These are phyloP conservation scores for Leishmania lainsoni DNA, from an alignment of 208 protist genomes.

Conservation along the genomic window DNA sequence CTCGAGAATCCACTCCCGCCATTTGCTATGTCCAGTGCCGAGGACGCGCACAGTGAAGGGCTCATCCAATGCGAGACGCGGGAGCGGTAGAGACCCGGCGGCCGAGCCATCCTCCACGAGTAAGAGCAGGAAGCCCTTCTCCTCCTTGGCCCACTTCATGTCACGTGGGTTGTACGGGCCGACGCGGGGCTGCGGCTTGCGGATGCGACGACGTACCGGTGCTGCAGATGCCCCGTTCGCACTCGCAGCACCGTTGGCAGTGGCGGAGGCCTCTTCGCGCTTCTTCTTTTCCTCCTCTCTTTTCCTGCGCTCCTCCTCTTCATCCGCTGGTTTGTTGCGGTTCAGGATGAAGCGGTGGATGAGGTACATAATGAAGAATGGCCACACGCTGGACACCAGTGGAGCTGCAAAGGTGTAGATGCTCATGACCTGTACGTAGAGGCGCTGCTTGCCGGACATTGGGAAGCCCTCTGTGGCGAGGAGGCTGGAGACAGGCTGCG, in stretches of 20 bases:
- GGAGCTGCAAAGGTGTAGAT: slow-evolving; percentile 48
- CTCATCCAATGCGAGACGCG: slow-evolving; percentile 46
- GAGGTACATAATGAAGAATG: slow-evolving; percentile 83
- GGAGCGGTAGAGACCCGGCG: slow-evolving; percentile 38
- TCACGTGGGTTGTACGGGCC: slow-evolving; percentile 51
- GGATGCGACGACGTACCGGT: slow-evolving; percentile 27
- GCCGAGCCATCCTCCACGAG: slow-evolving; percentile 37
- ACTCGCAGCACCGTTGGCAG: not conserved
- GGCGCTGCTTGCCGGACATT: slow-evolving; percentile 50
- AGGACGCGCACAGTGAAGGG: slow-evolving; percentile 78
- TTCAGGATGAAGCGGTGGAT: slow-evolving; percentile 57
- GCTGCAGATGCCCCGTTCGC: not conserved
- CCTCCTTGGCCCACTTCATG: slow-evolving; percentile 53
- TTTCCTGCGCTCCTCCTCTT: slow-evolving; percentile 6
- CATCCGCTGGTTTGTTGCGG: slow-evolving; percentile 31
- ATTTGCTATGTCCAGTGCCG: slow-evolving; percentile 40
- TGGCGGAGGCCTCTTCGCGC: slow-evolving; percentile 4
- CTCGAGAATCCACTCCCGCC: slow-evolving; percentile 50
- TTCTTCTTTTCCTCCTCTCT: slow-evolving; percentile 2
- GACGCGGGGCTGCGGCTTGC: slow-evolving; percentile 34
- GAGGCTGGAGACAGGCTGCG: slow-evolving; percentile 37
- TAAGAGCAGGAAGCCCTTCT: slow-evolving; percentile 76
- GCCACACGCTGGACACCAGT: slow-evolving; percentile 45
- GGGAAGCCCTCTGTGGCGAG: slow-evolving; percentile 53
- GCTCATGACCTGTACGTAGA: slow-evolving; percentile 47